Evolutionary conservation across 2,329 filamentous ascomycete genomes (phyloP).

Genomic region (Teratosphaeria zuluensis): DNA sequence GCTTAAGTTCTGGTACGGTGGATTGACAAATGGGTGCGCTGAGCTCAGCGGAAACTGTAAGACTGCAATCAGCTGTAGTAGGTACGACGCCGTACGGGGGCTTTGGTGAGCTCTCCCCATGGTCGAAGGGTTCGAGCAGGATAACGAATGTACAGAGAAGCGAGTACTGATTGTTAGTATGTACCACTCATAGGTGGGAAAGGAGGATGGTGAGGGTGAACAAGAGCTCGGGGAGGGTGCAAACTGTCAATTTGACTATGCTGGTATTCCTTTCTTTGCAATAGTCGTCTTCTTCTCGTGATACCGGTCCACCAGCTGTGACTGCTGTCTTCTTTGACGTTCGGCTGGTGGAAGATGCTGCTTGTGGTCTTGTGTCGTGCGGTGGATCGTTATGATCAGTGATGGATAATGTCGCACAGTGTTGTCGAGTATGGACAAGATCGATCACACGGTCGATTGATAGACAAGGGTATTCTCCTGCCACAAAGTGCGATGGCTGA

Average conservation of each 20-base stretch:
- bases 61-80: constrained; percentile 19
- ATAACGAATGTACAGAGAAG: constrained; percentile 1
- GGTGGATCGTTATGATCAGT: constrained; percentile 10
- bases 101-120: constrained; percentile 10
- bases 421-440: constrained; percentile 12
- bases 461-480: constrained; percentile 7
- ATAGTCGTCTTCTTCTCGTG: constrained; percentile 6
- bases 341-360: constrained; percentile 5
- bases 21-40: constrained; percentile 14
- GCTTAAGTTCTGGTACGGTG: constrained; percentile 3
- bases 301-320: constrained; percentile 10
- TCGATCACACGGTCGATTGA: constrained; percentile 1
- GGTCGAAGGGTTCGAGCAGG: neutral
- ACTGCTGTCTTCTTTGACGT: constrained; percentile 5
- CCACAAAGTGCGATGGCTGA: neutral
- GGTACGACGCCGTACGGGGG: constrained; percentile 9
- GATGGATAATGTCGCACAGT: constrained; percentile 10
- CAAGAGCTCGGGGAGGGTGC: constrained; percentile 10
- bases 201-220: constrained; percentile 4
- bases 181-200: constrained; percentile 7
- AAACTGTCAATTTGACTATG: constrained; percentile 17
- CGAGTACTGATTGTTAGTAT: constrained; percentile 13
- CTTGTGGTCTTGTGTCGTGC: constrained; percentile 1
- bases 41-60: constrained; percentile 15
- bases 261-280: constrained; percentile 7